phyloP scores from a whole-genome alignment of 257 asterid genomes.

The Capsicum baccatum region DNA sequence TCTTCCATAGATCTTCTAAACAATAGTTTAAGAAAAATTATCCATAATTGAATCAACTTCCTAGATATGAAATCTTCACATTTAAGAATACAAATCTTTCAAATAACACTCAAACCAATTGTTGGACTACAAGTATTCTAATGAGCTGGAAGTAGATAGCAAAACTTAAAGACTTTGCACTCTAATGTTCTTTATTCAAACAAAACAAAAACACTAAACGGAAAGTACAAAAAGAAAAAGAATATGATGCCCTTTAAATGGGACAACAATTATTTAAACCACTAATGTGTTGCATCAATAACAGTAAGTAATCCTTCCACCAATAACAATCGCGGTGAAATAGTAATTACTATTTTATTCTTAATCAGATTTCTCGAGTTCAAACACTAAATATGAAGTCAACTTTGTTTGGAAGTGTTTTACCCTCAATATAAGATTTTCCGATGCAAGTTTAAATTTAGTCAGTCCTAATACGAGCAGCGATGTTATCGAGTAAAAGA shows the following conservation, averaged over 20 bases:
- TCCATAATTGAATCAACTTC: slow-evolving; percentile 12
- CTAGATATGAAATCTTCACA: slow-evolving; percentile 6
- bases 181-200: not conserved
- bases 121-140: not conserved
- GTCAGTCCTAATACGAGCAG: not conserved
- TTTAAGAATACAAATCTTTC: slow-evolving; percentile 12
- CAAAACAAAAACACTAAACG: not conserved
- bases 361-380: too few relatives aligned
- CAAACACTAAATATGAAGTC: not conserved
- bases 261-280: slow-evolving; percentile 24
- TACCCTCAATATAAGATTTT: not conserved
- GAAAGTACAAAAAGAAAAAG: not conserved
- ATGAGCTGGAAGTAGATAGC: slow-evolving; percentile 20
- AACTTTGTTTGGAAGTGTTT: not conserved
- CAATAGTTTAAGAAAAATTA: not conserved
- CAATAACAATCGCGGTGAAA: fast-evolving
- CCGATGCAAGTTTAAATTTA: not conserved
- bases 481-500: too few relatives aligned
- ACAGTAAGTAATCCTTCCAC: slow-evolving; percentile 1
- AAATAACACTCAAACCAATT: slow-evolving; percentile 15
- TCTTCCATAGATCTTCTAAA: slow-evolving; percentile 23
- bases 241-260: not conserved
- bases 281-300: slow-evolving; percentile 17
- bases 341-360: not conserved
- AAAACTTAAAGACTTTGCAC: not conserved